Evolutionary conservation across 208 protist genomes (phyloP).

Genomic region (Trypanosoma scelopori): DNA sequence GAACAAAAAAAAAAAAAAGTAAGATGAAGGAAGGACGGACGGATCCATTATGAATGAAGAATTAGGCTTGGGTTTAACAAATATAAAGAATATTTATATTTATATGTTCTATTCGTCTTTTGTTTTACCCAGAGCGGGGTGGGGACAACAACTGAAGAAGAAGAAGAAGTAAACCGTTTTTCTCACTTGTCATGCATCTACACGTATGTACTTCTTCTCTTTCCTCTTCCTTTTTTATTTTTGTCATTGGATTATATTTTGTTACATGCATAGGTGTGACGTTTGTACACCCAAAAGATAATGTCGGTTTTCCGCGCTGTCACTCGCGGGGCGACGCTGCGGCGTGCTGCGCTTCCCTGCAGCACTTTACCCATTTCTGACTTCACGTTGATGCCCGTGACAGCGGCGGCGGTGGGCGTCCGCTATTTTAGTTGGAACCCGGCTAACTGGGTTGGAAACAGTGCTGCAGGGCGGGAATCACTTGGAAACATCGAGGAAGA

Average conservation of each 20-base stretch:
- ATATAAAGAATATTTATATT: no score
- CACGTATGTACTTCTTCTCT: no score
- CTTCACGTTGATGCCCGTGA: not conserved
- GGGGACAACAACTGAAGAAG: no score
- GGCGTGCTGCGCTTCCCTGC: not conserved
- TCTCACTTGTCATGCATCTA: no score
- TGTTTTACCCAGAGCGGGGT: no score
- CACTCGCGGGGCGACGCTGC: not conserved
- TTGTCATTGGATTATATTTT: slow-evolving; percentile 2
- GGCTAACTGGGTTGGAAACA: slow-evolving; percentile 38
- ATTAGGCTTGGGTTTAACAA: no score
- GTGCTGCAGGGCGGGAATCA: slow-evolving; percentile 32
- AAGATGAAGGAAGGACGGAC: not conserved
- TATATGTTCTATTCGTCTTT: no score
- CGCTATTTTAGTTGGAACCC: slow-evolving; percentile 74
- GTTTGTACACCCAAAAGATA: not conserved
- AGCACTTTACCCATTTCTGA: not conserved
- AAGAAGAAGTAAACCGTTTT: no score
- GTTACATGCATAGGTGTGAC: not conserved
- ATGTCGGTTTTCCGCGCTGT: slow-evolving; percentile 3
- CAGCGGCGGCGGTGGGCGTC: not conserved
- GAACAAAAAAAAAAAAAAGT: not conserved
- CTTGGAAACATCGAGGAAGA: slow-evolving; percentile 70
- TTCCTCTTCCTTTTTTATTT: slow-evolving; percentile 10
- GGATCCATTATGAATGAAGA: no score